Base-by-base conservation (phyloP, 2,329 filamentous ascomycete genomes). In the Madurella mycetomatis region DNA sequence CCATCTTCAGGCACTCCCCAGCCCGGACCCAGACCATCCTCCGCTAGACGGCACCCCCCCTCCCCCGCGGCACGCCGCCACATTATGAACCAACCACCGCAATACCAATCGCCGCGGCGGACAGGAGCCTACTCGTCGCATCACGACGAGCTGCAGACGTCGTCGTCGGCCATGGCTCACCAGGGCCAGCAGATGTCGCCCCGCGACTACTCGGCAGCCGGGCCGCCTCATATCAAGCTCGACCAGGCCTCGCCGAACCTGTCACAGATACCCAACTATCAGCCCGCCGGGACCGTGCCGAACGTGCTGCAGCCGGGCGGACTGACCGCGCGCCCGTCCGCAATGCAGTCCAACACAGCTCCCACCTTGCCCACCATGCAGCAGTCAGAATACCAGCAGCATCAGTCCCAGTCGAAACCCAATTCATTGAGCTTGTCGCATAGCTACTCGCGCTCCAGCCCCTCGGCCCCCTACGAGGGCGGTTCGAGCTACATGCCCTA, bases 361-460 rank as follows among this genome's bases (percentile, higher is more conserved):
- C 74, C 77, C 49, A 69, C 70, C 52, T 58, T 80, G 54, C 71
- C 77, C 60, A 73, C 74, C 59, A 74, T 81, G 69, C 75, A 77
- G 57, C 70, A 56, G 41, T 39, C 74, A 47, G 82, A 84, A 57
- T 85, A 84, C 66, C 76, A 80, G 32, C 57, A 60, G 43, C 53
- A 58, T 25, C 58, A 58, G 16, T 43, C 25, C 83, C 86, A 42
- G 82, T 84, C 47, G 85, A 37, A 87, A 67, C 82, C 86, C 18
- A 80, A 84, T 52, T 81, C 80, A 42, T 75, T 88, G 65, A 83
- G 74, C 69, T 70, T 81, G 68, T 80, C 86, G 15, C 89, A 92
- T 69, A 82, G 78, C 67, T 92, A 95, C 72, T 92, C 92, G 46
- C 83, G 89, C 64, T 94, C 90, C 54, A 96, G 90, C 70, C 90